Base-by-base conservation (phyloP, 2,329 filamentous ascomycete genomes). In the Ophiocordyceps camponoti-rufipedis region DNA sequence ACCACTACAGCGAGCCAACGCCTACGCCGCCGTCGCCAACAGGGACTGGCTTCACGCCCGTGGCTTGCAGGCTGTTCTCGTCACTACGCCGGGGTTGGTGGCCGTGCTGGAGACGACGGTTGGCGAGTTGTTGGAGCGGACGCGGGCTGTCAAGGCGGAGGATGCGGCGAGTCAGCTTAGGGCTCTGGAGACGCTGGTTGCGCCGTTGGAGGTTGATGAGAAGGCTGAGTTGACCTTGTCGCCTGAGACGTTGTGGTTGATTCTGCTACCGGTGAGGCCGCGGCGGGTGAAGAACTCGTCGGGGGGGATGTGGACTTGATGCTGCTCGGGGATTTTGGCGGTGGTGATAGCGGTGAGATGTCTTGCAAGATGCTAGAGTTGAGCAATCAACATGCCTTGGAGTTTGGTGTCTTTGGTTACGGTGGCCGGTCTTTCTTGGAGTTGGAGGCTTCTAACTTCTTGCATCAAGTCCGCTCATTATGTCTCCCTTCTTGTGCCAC, bases 21-120 rank as follows among this genome's bases (percentile, higher is more conserved):
- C 62, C 0, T 71, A 70, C 44, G 53, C 62, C 0, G 54, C 55
- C 4, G 64, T 65, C 0, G 66, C 65, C 1, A 69, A 69, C 44
- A 52, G 54, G 41, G 58, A 69, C 46, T 71, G 67, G 68, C 49
- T 71, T 11, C 48, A 56, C 14, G 50, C 52, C 16, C 55, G 68
- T 4, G 63, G 66, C 0, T 51, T 70, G 3, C 52, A 61, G 10
- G 64, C 64, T 0, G 52, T 50, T 7, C 32, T 69, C 19, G 43
- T 67, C 4, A 61, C 64, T n/a, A 55, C 58, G 1, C 48, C 50
- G 0, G 55, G 59, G 11, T 46, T 63, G 1, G 59, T 57, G 0
- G 49, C 56, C 4, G 48, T 56, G 6, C 43, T 63, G 0, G 53
- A 52, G 0, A 43, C 56, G 7, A 50, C 58, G 2, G 59, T 65